These are phyloP conservation scores for Nyctanthes arbortristis DNA, from an alignment of 257 asterid species.

Conservation along the genomic window DNA sequence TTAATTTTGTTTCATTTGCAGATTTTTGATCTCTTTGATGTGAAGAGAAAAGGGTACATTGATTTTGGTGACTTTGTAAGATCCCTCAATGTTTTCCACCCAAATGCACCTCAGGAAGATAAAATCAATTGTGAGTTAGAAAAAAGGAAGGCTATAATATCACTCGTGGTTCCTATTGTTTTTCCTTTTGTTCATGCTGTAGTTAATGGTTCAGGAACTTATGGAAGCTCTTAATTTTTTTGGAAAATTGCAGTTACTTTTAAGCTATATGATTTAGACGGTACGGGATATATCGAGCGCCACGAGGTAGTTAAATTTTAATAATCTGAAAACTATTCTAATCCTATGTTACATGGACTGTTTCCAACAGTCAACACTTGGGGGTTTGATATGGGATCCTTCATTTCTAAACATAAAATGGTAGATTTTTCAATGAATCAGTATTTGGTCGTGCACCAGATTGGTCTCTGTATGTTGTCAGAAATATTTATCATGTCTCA, in stretches of 20 bases:
- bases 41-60: conserved; percentile 90
- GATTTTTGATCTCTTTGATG: conserved; percentile 97
- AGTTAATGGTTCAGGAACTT: too few species aligned
- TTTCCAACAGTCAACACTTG: not conserved
- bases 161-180: not conserved
- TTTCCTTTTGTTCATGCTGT: not conserved
- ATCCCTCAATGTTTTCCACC: conserved; percentile 95
- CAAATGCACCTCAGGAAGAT: conserved; percentile 89
- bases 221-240: not conserved
- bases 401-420: not conserved
- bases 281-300: conserved; percentile 92
- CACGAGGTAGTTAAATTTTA: conserved; percentile 18
- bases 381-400: not conserved
- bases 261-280: conserved; percentile 40
- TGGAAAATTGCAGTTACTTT: conserved; percentile 42
- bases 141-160: too few species aligned
- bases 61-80: conserved; percentile 96
- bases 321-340: not conserved
- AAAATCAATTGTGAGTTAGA: conserved; percentile 75
- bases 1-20: conserved; percentile 42
- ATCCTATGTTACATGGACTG: not conserved
- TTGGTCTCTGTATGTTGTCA: not conserved
- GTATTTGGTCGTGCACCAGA: not conserved
- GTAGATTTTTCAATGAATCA: not conserved
- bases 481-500: not conserved